Percentiles rank a stretch among this genome's conserved stretches.
These are phyloP conservation scores for Eutrema heterophyllum DNA, from an alignment of 345 rosid genomes.

Conservation along the genomic window DNA sequence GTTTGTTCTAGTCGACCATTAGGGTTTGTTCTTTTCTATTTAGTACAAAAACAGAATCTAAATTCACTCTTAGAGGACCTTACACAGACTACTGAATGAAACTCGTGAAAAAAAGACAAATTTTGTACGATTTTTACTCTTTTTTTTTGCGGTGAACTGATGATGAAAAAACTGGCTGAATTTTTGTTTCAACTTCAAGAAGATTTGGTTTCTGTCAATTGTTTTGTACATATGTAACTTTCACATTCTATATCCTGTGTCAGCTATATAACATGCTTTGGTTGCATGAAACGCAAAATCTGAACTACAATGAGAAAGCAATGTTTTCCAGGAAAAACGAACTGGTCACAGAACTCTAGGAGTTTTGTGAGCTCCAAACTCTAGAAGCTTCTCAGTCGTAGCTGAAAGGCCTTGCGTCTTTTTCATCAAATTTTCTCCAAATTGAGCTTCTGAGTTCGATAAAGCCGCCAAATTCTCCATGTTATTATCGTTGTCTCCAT, in stretches of 20 bases:
- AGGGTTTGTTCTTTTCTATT: background rate
- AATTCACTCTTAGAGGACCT: no score
- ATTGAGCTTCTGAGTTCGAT: slow-evolving; percentile 33
- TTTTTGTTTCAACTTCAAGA: background rate
- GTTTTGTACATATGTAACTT: slow-evolving; percentile 11
- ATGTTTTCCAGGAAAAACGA: background rate
- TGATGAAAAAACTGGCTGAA: background rate
- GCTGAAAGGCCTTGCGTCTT: slow-evolving; percentile 37
- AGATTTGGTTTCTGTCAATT: background rate
- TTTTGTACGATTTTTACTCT: background rate
- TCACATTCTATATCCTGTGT: slow-evolving; percentile 5
- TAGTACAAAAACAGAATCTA: background rate
- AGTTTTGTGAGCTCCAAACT: slow-evolving; percentile 21
- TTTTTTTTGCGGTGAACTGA: background rate
- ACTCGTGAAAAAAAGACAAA: no score
- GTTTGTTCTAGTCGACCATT: background rate
- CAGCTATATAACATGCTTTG: background rate
- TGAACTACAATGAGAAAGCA: background rate
- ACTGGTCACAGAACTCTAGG: background rate
- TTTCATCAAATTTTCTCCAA: slow-evolving; percentile 38
- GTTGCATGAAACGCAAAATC: slow-evolving; percentile 4
- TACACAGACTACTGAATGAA: no score
- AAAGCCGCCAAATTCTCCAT: slow-evolving; percentile 27
- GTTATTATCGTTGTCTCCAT: background rate
- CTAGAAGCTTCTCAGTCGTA: slow-evolving; percentile 38